Evolutionary conservation across 179 eudicot species (phyloP).

Genomic region (Heliamphora pulchella): DNA sequence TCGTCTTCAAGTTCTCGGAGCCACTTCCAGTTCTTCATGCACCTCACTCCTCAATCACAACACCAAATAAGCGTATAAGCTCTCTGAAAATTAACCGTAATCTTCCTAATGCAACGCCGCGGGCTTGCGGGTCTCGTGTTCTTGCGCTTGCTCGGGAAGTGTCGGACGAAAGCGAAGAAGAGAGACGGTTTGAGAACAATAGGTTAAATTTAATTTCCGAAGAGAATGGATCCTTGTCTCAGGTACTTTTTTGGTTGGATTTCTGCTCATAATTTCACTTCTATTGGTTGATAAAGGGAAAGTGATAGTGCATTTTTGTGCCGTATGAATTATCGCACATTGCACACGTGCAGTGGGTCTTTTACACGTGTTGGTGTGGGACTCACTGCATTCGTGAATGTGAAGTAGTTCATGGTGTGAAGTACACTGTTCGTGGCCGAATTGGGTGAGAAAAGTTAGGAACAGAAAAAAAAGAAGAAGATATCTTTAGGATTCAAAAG

Average conservation of each 20-base stretch:
- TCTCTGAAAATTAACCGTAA: constrained; percentile 31
- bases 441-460: background rate
- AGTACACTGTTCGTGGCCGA: too few species aligned
- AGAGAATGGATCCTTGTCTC: constrained; percentile 26
- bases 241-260: constrained; percentile 27
- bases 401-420: too few species aligned
- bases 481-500: background rate
- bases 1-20: constrained; percentile 33
- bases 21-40: constrained; percentile 12
- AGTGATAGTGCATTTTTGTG: too few species aligned
- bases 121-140: constrained; percentile 33
- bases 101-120: constrained; percentile 14
- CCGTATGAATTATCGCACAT: too few species aligned
- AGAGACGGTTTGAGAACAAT: constrained; percentile 22
- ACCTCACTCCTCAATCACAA: constrained; percentile 15
- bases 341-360: too few species aligned
- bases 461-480: background rate
- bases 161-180: constrained; percentile 37
- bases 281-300: background rate
- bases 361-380: too few species aligned
- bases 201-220: constrained; percentile 31
- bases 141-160: constrained; percentile 35
- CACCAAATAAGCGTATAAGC: constrained; percentile 27
- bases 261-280: background rate
- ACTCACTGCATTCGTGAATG: too few species aligned